Evolutionary conservation across 2,329 filamentous ascomycete species (phyloP), one percentile per base, ranked within the genome.

Genomic region (Metarhizium guizhouense): DNA sequence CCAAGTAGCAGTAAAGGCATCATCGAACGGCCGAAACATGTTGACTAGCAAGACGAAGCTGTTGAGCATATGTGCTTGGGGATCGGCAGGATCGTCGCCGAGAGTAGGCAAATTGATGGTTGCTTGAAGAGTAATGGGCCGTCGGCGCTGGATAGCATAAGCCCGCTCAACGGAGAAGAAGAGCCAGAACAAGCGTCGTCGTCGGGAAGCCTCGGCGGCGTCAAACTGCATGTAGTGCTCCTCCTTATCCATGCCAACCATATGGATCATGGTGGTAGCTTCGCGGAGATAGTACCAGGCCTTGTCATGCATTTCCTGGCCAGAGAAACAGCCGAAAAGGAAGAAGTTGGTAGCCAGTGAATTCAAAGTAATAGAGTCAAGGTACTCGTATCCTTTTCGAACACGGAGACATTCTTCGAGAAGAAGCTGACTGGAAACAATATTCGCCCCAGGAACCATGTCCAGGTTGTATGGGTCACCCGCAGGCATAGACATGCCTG

Each of bases 221-320:
- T 83, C 81, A 61, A 80, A 80, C 54, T 81, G 76, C 47, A 77
- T 62, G 65, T 89, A 90, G 8, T 78, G 74, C 25, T 83, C 79
- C 63, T 86, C 84, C 66, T 82, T 82, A 63, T 79, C 76, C 80
- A 86, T 80, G 54, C 76, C 77, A 32, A 75, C 69, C 62, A 86
- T 79, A 62, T 83, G 78, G 32, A 80, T 77, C 68, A 93, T 76
- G 6, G 88, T 91, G 2, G 84, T 86, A 6, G 87, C 86, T 69
- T 94, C 88, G 30, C 88, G 83, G 10, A 93, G 74, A 66, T 90
- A 84, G 65, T 85, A 91, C 88, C 88, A 93, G 1, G 87, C 88
- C 67, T 85, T 84, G 59, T 87, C 84, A 67, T 91, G 86, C 67
- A 85, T 77, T 59, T 90, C 86, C 50, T 89, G 73, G 42, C 83